Percentiles rank a stretch among this genome's conserved stretches.
Conservation (phyloP, 768 basidiomycete species). For the Lentinula sp. region DNA sequence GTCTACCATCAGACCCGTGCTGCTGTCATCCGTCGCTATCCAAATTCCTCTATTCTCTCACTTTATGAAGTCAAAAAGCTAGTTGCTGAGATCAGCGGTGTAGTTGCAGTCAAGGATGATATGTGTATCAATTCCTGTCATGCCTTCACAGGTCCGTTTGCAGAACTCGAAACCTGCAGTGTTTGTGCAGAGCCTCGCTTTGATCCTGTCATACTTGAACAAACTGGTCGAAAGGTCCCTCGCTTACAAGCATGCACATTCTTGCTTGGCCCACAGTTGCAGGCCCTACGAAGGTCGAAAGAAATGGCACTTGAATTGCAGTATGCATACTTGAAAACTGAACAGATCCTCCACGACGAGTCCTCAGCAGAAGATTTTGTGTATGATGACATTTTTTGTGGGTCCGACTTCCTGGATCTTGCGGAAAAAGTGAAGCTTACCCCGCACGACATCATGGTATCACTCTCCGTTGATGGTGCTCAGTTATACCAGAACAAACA, state of each 20-base stretch:
- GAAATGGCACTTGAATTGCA: no score
- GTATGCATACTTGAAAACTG: no score
- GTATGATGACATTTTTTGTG: conserved; percentile 25
- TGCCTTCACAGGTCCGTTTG: conserved; percentile 33
- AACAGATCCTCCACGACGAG: no score
- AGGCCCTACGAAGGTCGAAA: conserved; percentile 16
- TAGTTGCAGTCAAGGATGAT: conserved; percentile 25
- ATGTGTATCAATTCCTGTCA: conserved; percentile 39
- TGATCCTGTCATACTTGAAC: conserved; percentile 9
- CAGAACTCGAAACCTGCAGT: conserved; percentile 20
- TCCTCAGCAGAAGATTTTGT: neutral
- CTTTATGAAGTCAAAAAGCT: conserved; percentile 21
- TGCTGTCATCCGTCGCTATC: conserved; percentile 18
- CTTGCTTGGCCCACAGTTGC: conserved; percentile 28
- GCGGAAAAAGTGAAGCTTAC: neutral
- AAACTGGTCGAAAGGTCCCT: conserved; percentile 16
- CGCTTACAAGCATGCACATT: conserved; percentile 29
- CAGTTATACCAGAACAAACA: conserved; percentile 34
- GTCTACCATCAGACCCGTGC: conserved; percentile 19
- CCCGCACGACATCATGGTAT: conserved; percentile 13
- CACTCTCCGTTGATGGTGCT: conserved; percentile 30
- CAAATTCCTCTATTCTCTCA: conserved; percentile 21
- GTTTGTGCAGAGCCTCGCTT: conserved; percentile 24
- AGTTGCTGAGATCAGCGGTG: conserved; percentile 24
- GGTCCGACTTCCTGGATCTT: conserved; percentile 20